Conservation (phyloP, 495 filamentous ascomycete genomes). For the Penicillium diatomitis region DNA sequence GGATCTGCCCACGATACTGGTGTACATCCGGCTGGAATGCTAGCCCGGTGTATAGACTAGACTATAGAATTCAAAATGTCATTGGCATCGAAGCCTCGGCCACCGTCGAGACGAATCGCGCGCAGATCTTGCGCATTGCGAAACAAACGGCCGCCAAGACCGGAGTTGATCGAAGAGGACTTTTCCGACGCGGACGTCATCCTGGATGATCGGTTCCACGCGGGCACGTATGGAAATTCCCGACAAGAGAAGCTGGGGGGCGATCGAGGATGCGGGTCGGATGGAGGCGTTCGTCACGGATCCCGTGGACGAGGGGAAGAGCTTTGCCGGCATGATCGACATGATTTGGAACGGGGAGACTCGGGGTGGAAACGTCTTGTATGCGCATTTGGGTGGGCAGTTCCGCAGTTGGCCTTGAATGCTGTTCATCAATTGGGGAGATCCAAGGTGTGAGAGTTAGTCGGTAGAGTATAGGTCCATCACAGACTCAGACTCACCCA, state of each 20-base stretch:
- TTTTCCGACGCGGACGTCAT: constrained; percentile 47
- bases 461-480: too few relatives aligned
- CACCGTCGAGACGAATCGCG: constrained; percentile 43
- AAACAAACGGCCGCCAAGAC: constrained; percentile 48
- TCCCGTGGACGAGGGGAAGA: constrained; percentile 62
- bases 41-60: too few relatives aligned
- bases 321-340: constrained; percentile 55
- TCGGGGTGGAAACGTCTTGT: constrained; percentile 48
- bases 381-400: constrained; percentile 58
- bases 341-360: constrained; percentile 51
- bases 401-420: constrained; percentile 51
- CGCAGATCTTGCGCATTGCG: constrained; percentile 52
- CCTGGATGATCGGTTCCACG: constrained; percentile 54
- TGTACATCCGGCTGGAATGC: too few relatives aligned
- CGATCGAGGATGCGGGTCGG: constrained; percentile 49
- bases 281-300: constrained; percentile 61
- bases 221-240: constrained; percentile 49
- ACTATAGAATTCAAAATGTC: too few relatives aligned
- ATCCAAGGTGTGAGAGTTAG: constrained; percentile 7
- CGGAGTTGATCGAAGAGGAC: constrained; percentile 42
- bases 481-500: too few relatives aligned
- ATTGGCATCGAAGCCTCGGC: constrained; percentile 55
- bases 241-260: constrained; percentile 46
- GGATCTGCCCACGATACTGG: too few relatives aligned
- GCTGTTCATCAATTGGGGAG: constrained; percentile 39